Percentiles rank a stretch among this genome's conserved stretches.
Evolutionary conservation across 2,329 filamentous ascomycete species (phyloP).

Genomic region (Dendrostoma leiphaemia): DNA sequence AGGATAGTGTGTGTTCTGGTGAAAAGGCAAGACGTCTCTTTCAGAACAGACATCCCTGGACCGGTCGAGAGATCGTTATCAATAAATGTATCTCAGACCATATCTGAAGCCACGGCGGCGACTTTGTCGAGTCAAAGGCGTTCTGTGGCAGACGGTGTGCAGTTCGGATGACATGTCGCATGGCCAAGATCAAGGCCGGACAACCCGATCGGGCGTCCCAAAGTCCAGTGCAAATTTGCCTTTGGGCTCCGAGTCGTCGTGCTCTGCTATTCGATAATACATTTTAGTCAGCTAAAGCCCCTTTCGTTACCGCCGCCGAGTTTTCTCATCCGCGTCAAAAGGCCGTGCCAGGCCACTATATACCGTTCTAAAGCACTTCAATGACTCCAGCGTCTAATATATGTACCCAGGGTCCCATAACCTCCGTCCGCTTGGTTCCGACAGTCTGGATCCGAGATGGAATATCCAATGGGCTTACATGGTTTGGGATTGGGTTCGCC

Average conservation of each 20-base stretch:
- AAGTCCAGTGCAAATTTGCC: neutral
- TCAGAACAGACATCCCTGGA: no score
- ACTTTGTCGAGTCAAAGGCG: no score
- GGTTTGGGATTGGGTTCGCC: neutral
- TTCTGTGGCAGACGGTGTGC: no score
- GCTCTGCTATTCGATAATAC: neutral
- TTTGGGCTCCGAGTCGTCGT: neutral
- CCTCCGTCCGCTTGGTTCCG: neutral
- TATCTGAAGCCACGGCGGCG: no score
- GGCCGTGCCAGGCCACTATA: neutral
- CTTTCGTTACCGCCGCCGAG: neutral
- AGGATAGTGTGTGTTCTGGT: no score
- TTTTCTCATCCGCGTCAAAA: neutral
- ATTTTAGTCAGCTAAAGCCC: neutral
- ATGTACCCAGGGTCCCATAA: neutral
- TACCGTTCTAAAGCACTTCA: no score
- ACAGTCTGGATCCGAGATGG: neutral
- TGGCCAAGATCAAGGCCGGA: neutral
- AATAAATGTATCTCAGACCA: no score
- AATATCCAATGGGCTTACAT: conserved; percentile 11
- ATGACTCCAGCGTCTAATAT: neutral
- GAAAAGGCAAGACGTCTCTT: no score
- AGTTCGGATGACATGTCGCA: neutral
- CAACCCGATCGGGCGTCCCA: neutral
- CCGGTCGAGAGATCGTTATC: no score